Percentiles rank a stretch among this genome's conserved stretches.
Conservation (phyloP, 257 asterid genomes). For the Avicennia marina region DNA sequence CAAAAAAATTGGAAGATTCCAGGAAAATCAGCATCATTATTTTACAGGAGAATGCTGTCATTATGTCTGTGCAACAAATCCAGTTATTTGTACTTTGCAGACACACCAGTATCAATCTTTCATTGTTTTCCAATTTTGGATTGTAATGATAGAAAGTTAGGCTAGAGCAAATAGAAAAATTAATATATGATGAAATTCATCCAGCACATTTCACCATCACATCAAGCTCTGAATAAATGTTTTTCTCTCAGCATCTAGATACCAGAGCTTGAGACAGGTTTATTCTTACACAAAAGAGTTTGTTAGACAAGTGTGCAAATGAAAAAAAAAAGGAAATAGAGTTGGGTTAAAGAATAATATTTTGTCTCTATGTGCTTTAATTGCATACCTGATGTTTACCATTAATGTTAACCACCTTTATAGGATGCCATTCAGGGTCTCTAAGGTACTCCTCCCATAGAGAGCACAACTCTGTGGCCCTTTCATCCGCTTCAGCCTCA, state of each 20-base stretch:
- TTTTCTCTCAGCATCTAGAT: not conserved
- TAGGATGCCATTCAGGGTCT: constrained; percentile 94
- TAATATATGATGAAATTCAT: not conserved
- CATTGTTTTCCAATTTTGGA: not conserved
- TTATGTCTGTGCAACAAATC: not conserved
- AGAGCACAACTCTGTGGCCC: constrained; percentile 74
- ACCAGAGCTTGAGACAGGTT: not conserved
- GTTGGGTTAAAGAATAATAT: not conserved
- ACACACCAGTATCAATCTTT: not conserved
- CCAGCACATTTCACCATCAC: not conserved
- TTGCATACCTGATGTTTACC: constrained; percentile 60
- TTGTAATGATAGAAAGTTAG: not conserved
- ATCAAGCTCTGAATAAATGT: not conserved
- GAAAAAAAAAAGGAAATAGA: not conserved
- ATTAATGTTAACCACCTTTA: constrained; percentile 43
- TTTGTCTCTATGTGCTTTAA: constrained; percentile 5
- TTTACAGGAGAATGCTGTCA: too few relatives aligned
- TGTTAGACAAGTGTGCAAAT: not conserved
- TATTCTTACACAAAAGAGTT: not conserved
- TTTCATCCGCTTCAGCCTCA: constrained; percentile 70
- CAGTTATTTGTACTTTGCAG: not conserved
- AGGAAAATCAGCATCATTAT: too few relatives aligned
- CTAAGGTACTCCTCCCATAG: constrained; percentile 93
- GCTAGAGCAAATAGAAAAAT: not conserved
- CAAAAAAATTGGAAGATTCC: not conserved